These are phyloP conservation scores for Ogataea degrootiae DNA, from an alignment of 805 yeast genomes.

Conservation along the genomic window DNA sequence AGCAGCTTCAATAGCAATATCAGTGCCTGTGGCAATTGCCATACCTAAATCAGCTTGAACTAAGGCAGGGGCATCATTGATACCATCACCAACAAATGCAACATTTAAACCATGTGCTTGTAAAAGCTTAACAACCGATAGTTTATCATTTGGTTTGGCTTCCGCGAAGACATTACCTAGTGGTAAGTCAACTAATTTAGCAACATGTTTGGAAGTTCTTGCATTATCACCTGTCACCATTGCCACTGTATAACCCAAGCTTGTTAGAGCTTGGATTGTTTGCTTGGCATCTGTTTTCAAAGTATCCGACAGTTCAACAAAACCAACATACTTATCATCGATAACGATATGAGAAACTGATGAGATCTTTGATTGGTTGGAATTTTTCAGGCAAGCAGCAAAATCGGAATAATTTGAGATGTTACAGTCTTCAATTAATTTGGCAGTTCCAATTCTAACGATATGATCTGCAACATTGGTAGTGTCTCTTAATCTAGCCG, in stretches of 20 bases:
- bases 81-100: constrained; percentile 96
- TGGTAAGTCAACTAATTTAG: constrained; percentile 62
- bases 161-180: constrained; percentile 63
- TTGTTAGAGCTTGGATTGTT: constrained; percentile 51
- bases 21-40: constrained; percentile 90
- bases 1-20: constrained; percentile 96
- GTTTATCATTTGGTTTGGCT: constrained; percentile 73
- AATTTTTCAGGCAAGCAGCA: constrained; percentile 3
- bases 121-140: constrained; percentile 55
- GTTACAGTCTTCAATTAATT: constrained; percentile 31
- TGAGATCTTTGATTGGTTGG: constrained; percentile 10
- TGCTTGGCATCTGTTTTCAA: constrained; percentile 60
- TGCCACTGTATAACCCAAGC: constrained; percentile 58
- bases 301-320: constrained; percentile 60
- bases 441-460: constrained; percentile 52
- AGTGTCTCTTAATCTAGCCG: constrained; percentile 26
- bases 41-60: constrained; percentile 86
- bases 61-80: constrained; percentile 95
- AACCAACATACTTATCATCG: constrained; percentile 57
- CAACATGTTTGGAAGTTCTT: constrained; percentile 60
- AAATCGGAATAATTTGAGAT: constrained; percentile 20
- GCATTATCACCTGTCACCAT: constrained; percentile 87
- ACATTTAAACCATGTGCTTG: constrained; percentile 46
- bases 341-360: constrained; percentile 42
- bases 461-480: constrained; percentile 7